Percentiles rank a stretch among this genome's conserved stretches.
phyloP scores from a whole-genome alignment of 441 rosid species.

The Melastoma candidum region DNA sequence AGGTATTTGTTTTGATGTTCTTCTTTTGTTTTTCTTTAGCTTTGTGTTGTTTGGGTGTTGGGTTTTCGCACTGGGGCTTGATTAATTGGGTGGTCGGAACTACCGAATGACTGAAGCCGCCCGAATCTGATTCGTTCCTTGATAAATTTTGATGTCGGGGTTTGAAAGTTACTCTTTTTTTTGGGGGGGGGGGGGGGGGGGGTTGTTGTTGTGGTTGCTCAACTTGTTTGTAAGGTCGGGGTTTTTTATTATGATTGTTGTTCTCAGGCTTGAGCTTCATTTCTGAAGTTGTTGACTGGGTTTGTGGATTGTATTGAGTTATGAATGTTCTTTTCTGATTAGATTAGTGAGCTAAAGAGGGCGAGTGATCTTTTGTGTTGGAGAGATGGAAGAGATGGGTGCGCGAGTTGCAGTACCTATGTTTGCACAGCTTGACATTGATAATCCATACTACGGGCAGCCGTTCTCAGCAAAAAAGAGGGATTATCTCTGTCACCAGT shows the following conservation, averaged over 20 bases:
- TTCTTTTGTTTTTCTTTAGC: not conserved
- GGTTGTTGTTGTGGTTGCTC: not conserved
- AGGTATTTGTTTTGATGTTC: conserved; percentile 3
- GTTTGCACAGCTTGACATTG: conserved; percentile 44
- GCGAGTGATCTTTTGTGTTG: not conserved
- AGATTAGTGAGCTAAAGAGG: conserved; percentile 2
- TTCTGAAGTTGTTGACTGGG: not conserved
- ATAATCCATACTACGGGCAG: conserved; percentile 30
- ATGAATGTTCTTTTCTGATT: not conserved
- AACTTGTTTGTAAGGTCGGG: conserved; percentile 4
- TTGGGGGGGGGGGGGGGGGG: not conserved
- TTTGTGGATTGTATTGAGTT: not conserved
- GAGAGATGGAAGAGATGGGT: conserved; percentile 67
- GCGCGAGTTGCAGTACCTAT: conserved; percentile 60
- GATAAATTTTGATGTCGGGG: not conserved
- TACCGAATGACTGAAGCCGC: not conserved
- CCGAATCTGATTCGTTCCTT: conserved; percentile 4
- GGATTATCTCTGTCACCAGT: conserved; percentile 36
- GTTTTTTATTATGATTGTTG: not conserved
- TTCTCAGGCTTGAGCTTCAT: not conserved
- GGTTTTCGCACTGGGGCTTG: conserved; percentile 2
- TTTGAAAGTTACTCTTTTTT: not conserved
- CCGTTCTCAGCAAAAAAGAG: conserved; percentile 52
- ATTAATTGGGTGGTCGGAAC: not conserved
- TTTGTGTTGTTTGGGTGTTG: not conserved